Base-by-base conservation (phyloP, 2,329 filamentous ascomycete species). In the Aspergillus ustus region DNA sequence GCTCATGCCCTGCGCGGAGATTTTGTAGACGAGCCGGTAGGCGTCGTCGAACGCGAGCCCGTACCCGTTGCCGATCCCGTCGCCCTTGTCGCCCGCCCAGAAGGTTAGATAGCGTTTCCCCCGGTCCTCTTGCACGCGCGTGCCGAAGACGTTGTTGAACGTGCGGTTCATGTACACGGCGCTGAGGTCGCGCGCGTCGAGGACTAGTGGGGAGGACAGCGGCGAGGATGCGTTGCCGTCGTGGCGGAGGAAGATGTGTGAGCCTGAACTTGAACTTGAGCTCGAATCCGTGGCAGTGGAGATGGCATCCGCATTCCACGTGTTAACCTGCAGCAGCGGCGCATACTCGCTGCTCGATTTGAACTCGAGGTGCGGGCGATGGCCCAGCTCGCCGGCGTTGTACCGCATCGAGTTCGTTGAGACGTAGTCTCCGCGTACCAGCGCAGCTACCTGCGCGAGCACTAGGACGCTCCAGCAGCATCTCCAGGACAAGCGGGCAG, bases 11-110 rank as follows among this genome's bases (percentile, higher is more conserved):
- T 57, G 59, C 28, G 59, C 59, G 15, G 48, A 61, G 17, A 61
- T 19, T 19, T 57, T 57, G 22, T 61, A 61, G 7, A 46, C 53
- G 4, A 61, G 31, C 13, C 59, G 59, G 17, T 61, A 61, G 17
- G 49, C 53, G 9, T 61, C 59, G 31, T 61, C 59, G 31, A 48
- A 61, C 11, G 59, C 59, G 20, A 61, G 59, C 2, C 59, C 59
- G 48, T 57, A 61, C 11, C 59, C 59, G 25, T 57, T 49, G 7
- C 59, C 59, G 15, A 61, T 57, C 7, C 59, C 59, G 25, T 53
- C 49, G 37, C 59, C 59, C 31, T 61, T 61, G 2, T 61, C 59
- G 17, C 59, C 59, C 17, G 48, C 59, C 59, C 59, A 61, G n/a
- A 61, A 61, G 17, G 59, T 61, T 4, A 61, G 49, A 29, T 61